A percentile compares a stretch with the other conserved stretches of the same genome.
Evolutionary conservation across 495 filamentous ascomycete genomes (phyloP).

Genomic region (Bacidia gigantensis): DNA sequence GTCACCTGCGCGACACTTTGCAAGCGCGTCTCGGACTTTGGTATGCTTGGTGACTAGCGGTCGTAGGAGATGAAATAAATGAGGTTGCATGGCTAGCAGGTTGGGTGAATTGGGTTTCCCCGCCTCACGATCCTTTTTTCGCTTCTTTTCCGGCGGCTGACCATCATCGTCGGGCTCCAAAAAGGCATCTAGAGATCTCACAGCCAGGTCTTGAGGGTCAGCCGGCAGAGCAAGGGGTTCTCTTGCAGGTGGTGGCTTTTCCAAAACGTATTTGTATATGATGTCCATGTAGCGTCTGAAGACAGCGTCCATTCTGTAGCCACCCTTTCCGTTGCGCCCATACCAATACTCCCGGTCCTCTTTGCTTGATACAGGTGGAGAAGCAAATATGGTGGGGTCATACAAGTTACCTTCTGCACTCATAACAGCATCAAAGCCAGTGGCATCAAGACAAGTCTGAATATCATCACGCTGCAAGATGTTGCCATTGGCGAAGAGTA

Average conservation of each 20-base stretch:
- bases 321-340: constrained; percentile 64
- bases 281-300: constrained; percentile 83
- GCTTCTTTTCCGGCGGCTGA: constrained; percentile 46
- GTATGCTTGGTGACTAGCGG: constrained; percentile 63
- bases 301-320: constrained; percentile 79
- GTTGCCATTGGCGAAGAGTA: constrained; percentile 95
- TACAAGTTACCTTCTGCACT: constrained; percentile 86
- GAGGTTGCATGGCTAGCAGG: constrained; percentile 70
- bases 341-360: constrained; percentile 75
- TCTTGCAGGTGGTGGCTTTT: constrained; percentile 44
- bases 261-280: constrained; percentile 60
- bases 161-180: no score
- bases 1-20: constrained; percentile 48
- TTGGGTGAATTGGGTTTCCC: constrained; percentile 49
- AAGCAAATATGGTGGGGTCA: constrained; percentile 75
- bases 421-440: constrained; percentile 89
- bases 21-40: constrained; percentile 70
- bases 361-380: constrained; percentile 45
- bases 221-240: constrained; percentile 62
- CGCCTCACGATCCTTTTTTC: constrained; percentile 33
- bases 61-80: constrained; percentile 84
- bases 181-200: no score
- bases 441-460: constrained; percentile 63
- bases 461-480: constrained; percentile 73
- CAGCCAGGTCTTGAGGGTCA: constrained; percentile 32